Conservation (phyloP, 352 stramenopile genomes). For the Phytophthora podocarpi region DNA sequence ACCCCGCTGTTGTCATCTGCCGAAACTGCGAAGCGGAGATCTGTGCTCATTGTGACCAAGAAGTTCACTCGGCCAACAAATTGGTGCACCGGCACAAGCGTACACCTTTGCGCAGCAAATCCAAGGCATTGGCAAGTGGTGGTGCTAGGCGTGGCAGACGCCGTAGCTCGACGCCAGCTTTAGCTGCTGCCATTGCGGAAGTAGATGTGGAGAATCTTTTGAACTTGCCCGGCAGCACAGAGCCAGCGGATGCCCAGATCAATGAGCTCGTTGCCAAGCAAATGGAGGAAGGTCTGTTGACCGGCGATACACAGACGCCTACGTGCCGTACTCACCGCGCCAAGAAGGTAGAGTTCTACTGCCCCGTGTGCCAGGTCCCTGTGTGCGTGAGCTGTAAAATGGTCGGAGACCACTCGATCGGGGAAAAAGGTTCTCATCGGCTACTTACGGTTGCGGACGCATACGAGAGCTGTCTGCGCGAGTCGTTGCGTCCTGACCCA, state of each 20-base stretch:
- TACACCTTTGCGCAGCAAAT: conserved; percentile 37
- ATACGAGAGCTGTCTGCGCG: conserved; percentile 67
- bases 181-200: conserved; percentile 25
- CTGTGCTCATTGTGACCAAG: conserved; percentile 66
- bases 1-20: conserved; percentile 53
- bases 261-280: conserved; percentile 48
- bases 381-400: conserved; percentile 87
- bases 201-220: conserved; percentile 1
- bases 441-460: conserved; percentile 66
- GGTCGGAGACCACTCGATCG: conserved; percentile 76
- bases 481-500: conserved; percentile 67
- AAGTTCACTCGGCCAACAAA: conserved; percentile 85
- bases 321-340: conserved; percentile 48
- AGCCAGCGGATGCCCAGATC: conserved; percentile 32
- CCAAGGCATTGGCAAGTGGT: conserved; percentile 14
- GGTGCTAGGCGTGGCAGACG: conserved; percentile 33
- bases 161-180: conserved; percentile 43
- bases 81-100: conserved; percentile 75
- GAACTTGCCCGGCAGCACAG: conserved; percentile 1
- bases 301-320: conserved; percentile 30
- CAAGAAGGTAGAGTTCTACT: conserved; percentile 85
- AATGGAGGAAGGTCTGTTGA: conserved; percentile 44
- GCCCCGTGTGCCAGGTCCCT: conserved; percentile 54
- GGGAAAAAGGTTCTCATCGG: conserved; percentile 77
- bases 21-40: conserved; percentile 71